Percentiles rank a stretch among this genome's conserved stretches.
Conservation (phyloP, 2,329 filamentous ascomycete genomes). For the Pseudocercospora crystallina region DNA sequence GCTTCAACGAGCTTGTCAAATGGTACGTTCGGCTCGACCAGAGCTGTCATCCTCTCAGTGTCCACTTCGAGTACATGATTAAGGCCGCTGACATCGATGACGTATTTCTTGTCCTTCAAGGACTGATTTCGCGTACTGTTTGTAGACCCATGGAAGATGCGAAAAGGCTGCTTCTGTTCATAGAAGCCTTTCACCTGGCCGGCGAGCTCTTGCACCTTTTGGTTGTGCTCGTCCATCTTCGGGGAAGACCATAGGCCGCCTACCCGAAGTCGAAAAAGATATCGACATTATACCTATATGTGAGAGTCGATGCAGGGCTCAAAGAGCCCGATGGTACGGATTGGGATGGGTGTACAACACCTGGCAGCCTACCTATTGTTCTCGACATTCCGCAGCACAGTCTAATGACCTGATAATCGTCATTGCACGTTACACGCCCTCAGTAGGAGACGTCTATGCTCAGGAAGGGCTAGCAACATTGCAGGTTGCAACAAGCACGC, state of each 20-base stretch:
- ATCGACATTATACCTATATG: background rate
- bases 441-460: too few species aligned
- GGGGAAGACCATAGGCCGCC: background rate
- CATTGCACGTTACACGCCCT: background rate
- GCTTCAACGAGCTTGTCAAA: conserved; percentile 64
- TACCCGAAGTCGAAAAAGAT: background rate
- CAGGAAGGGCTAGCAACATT: too few species aligned
- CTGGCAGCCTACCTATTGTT: background rate
- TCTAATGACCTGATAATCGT: background rate
- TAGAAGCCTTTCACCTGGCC: conserved; percentile 46
- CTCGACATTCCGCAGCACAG: background rate
- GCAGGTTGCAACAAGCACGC: too few species aligned
- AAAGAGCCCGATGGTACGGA: background rate
- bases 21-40: conserved; percentile 67
- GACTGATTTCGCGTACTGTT: conserved; percentile 45
- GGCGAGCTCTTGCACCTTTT: background rate
- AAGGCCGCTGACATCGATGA: conserved; percentile 48
- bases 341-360: background rate
- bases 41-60: conserved; percentile 40
- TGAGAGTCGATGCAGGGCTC: background rate
- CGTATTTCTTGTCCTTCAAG: conserved; percentile 39
- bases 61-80: conserved; percentile 48
- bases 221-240: conserved; percentile 5
- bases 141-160: conserved; percentile 58
- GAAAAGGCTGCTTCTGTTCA: conserved; percentile 46